phyloP scores from a whole-genome alignment of 1,284 basidiomycete species.

The Ceratorhiza oryzae-sativae region DNA sequence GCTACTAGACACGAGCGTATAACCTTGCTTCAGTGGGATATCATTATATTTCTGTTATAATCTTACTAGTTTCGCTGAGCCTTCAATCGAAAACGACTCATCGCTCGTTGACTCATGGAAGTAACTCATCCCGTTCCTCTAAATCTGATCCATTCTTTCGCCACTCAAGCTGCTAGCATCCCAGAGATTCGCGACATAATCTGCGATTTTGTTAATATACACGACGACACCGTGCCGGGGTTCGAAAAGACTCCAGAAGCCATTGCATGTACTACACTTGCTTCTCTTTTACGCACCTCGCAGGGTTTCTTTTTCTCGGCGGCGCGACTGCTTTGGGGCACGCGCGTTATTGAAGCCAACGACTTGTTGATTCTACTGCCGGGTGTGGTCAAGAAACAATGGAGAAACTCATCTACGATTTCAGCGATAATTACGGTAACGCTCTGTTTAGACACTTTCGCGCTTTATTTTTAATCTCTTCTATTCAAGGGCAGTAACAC shows the following conservation, averaged over 20 bases:
- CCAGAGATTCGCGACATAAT: conserved; percentile 8
- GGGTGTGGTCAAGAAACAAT: background rate
- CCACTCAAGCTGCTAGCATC: background rate
- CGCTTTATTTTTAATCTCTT: background rate
- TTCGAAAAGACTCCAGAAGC: background rate
- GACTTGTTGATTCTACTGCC: conserved; percentile 15
- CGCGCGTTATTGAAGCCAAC: background rate
- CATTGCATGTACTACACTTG: background rate
- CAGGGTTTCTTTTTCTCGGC: conserved; percentile 13
- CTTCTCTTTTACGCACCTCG: conserved; percentile 1
- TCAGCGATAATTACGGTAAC: background rate
- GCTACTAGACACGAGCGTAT: no score
- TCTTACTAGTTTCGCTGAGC: no score
- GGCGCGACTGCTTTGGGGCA: background rate
- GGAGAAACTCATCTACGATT: background rate
- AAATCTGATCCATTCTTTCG: background rate
- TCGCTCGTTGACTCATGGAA: no score
- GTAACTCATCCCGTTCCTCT: background rate
- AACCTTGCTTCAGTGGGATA: no score
- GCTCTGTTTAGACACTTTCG: background rate
- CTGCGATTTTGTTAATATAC: background rate
- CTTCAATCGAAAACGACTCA: no score
- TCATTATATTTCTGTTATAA: no score
- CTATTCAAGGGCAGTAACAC: background rate
- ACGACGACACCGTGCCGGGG: background rate